These are phyloP conservation scores for Alternaria sp. DNA, from an alignment of 2,329 filamentous ascomycete species.

Conservation along the genomic window DNA sequence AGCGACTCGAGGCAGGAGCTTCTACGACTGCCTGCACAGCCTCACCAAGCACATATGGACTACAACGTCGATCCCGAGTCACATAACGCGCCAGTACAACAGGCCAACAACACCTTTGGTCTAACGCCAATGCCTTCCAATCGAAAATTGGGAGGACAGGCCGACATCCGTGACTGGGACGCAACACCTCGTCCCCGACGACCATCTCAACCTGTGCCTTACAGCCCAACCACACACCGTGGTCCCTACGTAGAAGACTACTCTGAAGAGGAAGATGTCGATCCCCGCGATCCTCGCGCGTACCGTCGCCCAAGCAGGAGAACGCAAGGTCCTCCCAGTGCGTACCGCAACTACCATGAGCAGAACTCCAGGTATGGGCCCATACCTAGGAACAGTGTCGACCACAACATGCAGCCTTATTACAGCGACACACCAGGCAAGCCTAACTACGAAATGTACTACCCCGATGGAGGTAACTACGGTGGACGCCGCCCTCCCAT, in stretches of 20 bases:
- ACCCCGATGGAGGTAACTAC: slow-evolving; percentile 29
- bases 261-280: slow-evolving; percentile 36
- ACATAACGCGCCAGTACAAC: slow-evolving; percentile 17
- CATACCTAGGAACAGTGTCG: slow-evolving; percentile 21
- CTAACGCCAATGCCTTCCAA: slow-evolving; percentile 13
- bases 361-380: slow-evolving; percentile 21
- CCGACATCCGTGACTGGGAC: slow-evolving; percentile 16
- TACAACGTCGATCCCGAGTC: slow-evolving; percentile 16
- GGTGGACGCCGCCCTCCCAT: slow-evolving; percentile 14
- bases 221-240: slow-evolving; percentile 10
- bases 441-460: slow-evolving; percentile 28
- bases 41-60: slow-evolving; percentile 34
- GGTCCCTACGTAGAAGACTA: slow-evolving; percentile 37
- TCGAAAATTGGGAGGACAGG: slow-evolving; percentile 17
- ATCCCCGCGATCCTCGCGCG: slow-evolving; percentile 23
- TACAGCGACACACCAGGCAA: slow-evolving; percentile 32
- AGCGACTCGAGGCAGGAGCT: slow-evolving; percentile 37
- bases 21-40: slow-evolving; percentile 37
- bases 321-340: slow-evolving; percentile 33
- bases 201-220: slow-evolving; percentile 14
- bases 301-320: slow-evolving; percentile 32
- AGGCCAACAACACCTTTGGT: slow-evolving; percentile 14
- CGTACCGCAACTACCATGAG: slow-evolving; percentile 27
- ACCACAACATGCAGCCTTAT: slow-evolving; percentile 13
- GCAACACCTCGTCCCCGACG: slow-evolving; percentile 11